Base-by-base conservation (phyloP, 257 asterid genomes). In the Plantago ovata region DNA sequence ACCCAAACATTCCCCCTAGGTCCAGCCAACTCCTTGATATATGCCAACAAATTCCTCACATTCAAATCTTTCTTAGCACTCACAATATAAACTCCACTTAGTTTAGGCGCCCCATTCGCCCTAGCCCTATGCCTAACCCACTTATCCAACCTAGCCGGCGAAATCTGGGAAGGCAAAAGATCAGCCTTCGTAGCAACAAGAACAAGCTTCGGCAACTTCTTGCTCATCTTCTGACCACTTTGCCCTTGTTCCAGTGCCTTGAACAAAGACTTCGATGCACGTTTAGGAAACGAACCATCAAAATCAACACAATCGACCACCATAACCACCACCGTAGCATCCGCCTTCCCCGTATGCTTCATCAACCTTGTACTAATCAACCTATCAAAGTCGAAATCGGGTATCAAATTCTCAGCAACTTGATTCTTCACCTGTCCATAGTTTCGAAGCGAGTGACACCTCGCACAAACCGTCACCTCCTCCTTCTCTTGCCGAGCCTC, bases 1-100 rank as follows among this genome's bases (percentile, higher is more conserved):
- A 92, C 93, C 98, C 98, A 92, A 61, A 88, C 98, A 50, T 92
- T 83, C 47, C 98, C 98, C 51, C 98, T 77, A 22, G 98, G 98
- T 44, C 98, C 98, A 33, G 95, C 90, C 74, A 69, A 77, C 11
- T 72, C 93, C 78, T 88, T 84, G 56, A 88, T 54, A 64, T 85
- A 92, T 15, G 78, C 78, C 55, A 92, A 70, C 76, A 92, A 78
- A 59, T 88, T 92, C 70, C 83, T 82, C 69, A 92, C 81, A 10
- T 96, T 96, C 70, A 92, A 78, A 78, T 92, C 98, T 70, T 92
- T 92, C 70, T 74, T 83, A 38, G 98, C 68, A 69, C 98, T 92
- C 42, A 92, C 98, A 82, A 88, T 18, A 70, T 85, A 85, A 32
- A 92, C 95, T 38, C 90, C 95, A 69, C 89, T 87, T 4, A 92